Evolutionary conservation across 2,329 filamentous ascomycete genomes (phyloP).

Genomic region (Trichophyton schoenleinii): DNA sequence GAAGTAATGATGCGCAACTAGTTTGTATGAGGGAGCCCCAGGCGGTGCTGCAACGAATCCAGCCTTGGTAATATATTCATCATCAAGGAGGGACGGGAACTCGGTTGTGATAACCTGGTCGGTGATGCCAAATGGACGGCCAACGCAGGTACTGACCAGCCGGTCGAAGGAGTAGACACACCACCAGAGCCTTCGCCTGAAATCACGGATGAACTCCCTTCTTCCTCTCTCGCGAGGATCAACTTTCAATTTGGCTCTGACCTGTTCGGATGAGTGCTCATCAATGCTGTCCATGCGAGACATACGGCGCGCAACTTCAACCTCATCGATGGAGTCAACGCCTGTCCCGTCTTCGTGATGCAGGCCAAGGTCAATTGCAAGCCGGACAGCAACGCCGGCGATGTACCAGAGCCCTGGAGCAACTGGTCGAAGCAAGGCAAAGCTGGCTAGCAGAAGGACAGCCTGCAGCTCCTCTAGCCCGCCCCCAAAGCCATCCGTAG

Average conservation of each 20-base stretch:
- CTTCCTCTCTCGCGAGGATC: slow-evolving; percentile 50
- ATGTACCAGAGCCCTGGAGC: slow-evolving; percentile 96
- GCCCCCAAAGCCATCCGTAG: slow-evolving; percentile 60
- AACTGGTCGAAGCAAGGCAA: slow-evolving; percentile 80
- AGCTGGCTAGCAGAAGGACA: slow-evolving; percentile 80
- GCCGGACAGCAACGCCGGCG: slow-evolving; percentile 76
- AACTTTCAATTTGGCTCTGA: slow-evolving; percentile 24
- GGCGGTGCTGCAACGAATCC: slow-evolving; percentile 55
- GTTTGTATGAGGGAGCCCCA: slow-evolving; percentile 67
- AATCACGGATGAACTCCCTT: slow-evolving; percentile 72
- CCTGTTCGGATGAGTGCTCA: slow-evolving; percentile 4
- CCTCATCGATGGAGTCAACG: slow-evolving; percentile 39
- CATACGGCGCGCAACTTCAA: slow-evolving; percentile 16
- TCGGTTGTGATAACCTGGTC: slow-evolving; percentile 94
- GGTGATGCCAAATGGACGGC: slow-evolving; percentile 84
- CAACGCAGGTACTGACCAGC: slow-evolving; percentile 89
- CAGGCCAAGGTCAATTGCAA: slow-evolving; percentile 82
- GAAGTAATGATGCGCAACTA: slow-evolving; percentile 85
- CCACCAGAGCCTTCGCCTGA: slow-evolving; percentile 86
- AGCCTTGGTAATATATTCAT: slow-evolving; percentile 69
- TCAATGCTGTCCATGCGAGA: slow-evolving; percentile 8
- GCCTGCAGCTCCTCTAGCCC: slow-evolving; percentile 85
- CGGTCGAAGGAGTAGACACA: slow-evolving; percentile 90
- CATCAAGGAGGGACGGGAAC: slow-evolving; percentile 79
- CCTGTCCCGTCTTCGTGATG: slow-evolving; percentile 81